These are phyloP conservation scores for Starmera quercuum DNA, from an alignment of 805 yeast genomes.

Conservation along the genomic window DNA sequence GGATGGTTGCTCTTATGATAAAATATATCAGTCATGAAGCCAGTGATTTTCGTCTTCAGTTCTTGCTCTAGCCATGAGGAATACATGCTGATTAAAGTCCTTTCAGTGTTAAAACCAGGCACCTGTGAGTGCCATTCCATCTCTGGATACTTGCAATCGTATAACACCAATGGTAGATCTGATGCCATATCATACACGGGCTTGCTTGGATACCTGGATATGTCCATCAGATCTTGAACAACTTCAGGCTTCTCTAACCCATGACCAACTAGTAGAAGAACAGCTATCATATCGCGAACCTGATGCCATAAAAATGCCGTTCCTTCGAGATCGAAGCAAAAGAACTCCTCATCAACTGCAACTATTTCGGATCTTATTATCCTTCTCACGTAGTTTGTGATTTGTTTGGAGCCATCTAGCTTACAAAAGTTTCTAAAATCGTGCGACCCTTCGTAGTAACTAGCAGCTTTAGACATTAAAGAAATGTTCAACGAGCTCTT, in stretches of 20 bases:
- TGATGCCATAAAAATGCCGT: conserved; percentile 97
- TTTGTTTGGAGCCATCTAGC: conserved; percentile 89
- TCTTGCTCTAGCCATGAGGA: conserved; percentile 50
- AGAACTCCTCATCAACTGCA: conserved; percentile 34
- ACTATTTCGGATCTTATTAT: conserved; percentile 47
- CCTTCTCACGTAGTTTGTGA: conserved; percentile 65
- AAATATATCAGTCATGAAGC: conserved; percentile 12
- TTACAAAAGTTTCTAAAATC: conserved; percentile 95
- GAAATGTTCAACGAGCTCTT: conserved; percentile 48
- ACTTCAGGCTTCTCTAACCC: conserved; percentile 54
- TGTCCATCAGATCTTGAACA: conserved; percentile 51
- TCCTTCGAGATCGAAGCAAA: conserved; percentile 73
- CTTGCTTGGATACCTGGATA: conserved; percentile 47
- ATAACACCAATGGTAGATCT: conserved; percentile 79
- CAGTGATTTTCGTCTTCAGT: conserved; percentile 46
- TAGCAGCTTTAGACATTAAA: conserved; percentile 64
- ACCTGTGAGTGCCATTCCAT: conserved; percentile 51
- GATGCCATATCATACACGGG: conserved; percentile 87
- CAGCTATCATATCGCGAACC: conserved; percentile 91
- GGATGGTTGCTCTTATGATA: conserved; percentile 11
- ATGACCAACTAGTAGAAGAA: conserved; percentile 76
- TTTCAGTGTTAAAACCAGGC: conserved; percentile 30
- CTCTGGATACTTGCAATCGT: conserved; percentile 70
- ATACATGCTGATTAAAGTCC: conserved; percentile 35
- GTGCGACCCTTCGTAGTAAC: conserved; percentile 58